Evolutionary conservation across 1,139 yeast genomes (phyloP), one percentile per base, ranked within the genome.

Genomic region (Taphrina confusa): DNA sequence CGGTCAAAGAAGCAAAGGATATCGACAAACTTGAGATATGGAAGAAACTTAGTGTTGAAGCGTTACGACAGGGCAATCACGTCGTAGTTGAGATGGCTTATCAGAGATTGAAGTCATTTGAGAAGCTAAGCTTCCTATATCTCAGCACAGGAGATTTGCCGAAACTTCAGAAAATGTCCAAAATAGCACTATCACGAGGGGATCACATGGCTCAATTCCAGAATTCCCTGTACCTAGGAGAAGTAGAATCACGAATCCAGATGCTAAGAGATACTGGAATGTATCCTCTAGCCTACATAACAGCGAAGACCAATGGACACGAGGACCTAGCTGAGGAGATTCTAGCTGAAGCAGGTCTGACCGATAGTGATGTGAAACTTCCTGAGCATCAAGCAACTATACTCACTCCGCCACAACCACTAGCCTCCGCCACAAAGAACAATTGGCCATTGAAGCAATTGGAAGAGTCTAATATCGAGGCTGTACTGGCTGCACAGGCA

Each of bases 401-500:
- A 39, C 73, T 73, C 45, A 71, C 75, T 9, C 57, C 64, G 11
- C 61, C 63, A 37, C 72, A 80, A 57, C 80, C 85, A 9, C 70
- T 75, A 46, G 74, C 76, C 58, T 76, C 76, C n/a, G 71, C 77
- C 2, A 77, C 79, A 58, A 70, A 77, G 66, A 70, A 70, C 37
- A 82, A 84, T 72, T 91, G 97, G 97, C 97, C 97, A 61, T 76
- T 92, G 68, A 82, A 83, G 70, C 81, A 82, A 68, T 76, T 90
- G 63, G 95, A 87, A 66, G 81, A 81, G 62, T 75, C 85, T 66
- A 66, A 77, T 12, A 68, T 82, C 42, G 87, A 82, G 58, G 86
- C 80, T 14, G 64, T 57, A 18, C 33, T 49, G 37, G 56, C 61
- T 9, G 62, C 61, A n/a, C 66, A 62, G 2, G 64, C 57, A 9